phyloP scores from a whole-genome alignment of 768 basidiomycete species.

The Rhizopogon salebrosus region DNA sequence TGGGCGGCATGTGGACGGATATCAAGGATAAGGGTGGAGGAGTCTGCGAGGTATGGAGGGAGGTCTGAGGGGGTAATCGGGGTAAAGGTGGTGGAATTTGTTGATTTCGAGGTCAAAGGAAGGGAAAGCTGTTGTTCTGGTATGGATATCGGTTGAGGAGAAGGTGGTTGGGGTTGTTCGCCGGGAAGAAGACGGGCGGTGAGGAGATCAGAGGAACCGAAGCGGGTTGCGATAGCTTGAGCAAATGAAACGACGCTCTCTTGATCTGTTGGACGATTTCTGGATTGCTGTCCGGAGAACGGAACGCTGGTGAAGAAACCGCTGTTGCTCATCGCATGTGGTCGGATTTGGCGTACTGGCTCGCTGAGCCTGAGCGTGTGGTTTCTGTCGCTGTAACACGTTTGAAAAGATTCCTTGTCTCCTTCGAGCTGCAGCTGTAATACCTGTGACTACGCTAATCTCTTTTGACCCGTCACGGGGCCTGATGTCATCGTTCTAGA shows the following conservation, averaged over 20 bases:
- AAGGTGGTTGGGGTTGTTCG: constrained; percentile 15
- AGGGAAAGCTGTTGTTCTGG: constrained; percentile 19
- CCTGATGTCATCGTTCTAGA: constrained; percentile 29
- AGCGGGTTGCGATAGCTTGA: constrained; percentile 46
- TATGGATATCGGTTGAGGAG: constrained; percentile 1
- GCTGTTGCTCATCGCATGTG: constrained; percentile 2
- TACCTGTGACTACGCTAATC: neutral
- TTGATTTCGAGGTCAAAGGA: constrained; percentile 24
- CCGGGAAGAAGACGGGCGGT: constrained; percentile 31
- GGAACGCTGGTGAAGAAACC: constrained; percentile 40
- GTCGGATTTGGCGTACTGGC: too few relatives aligned
- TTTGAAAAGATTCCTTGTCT: too few relatives aligned
- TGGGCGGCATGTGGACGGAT: constrained; percentile 81
- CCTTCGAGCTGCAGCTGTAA: neutral
- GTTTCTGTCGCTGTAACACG: neutral
- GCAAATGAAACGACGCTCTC: constrained; percentile 43
- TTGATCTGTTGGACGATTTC: constrained; percentile 3
- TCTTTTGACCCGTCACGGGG: constrained; percentile 17
- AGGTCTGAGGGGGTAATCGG: constrained; percentile 27
- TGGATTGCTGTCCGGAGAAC: constrained; percentile 6
- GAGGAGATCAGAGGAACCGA: constrained; percentile 32
- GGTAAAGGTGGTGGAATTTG: constrained; percentile 16
- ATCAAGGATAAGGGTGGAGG: constrained; percentile 68
- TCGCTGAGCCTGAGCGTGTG: too few relatives aligned
- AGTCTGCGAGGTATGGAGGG: constrained; percentile 26